phyloP scores from a whole-genome alignment of 140 eudicot genomes.

The Stevia rebaudiana region DNA sequence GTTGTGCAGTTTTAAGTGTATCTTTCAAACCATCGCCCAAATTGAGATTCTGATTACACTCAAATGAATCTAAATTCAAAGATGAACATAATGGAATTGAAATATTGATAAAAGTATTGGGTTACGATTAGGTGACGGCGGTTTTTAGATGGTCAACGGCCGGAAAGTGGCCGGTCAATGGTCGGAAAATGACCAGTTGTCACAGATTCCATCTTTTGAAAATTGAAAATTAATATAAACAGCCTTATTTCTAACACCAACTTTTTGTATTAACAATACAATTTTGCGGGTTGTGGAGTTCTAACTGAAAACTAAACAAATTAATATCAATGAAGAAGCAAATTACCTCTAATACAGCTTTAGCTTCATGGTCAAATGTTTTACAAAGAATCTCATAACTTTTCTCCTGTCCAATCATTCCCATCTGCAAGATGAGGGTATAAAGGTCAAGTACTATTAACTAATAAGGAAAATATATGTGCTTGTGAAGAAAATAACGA shows the following conservation, averaged over 20 bases:
- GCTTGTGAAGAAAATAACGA: not conserved
- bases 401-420: constrained; percentile 38
- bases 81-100: too few relatives aligned
- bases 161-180: too few relatives aligned
- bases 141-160: too few relatives aligned
- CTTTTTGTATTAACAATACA: not conserved
- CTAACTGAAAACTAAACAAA: not conserved
- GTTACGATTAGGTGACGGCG: too few relatives aligned
- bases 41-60: too few relatives aligned
- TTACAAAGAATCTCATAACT: constrained; percentile 79
- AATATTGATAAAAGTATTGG: too few relatives aligned
- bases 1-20: too few relatives aligned
- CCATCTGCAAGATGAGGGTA: constrained; percentile 36
- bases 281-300: not conserved
- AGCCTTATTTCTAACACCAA: not conserved
- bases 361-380: constrained; percentile 63
- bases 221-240: not conserved
- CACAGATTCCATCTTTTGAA: not conserved
- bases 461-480: not conserved
- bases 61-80: too few relatives aligned
- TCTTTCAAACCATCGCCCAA: too few relatives aligned
- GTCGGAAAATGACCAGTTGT: too few relatives aligned
- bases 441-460: constrained; percentile 10
- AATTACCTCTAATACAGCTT: constrained; percentile 55
- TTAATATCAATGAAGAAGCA: not conserved